These are phyloP conservation scores for Cerrena zonata DNA, from an alignment of 1,284 basidiomycete genomes.

Conservation along the genomic window DNA sequence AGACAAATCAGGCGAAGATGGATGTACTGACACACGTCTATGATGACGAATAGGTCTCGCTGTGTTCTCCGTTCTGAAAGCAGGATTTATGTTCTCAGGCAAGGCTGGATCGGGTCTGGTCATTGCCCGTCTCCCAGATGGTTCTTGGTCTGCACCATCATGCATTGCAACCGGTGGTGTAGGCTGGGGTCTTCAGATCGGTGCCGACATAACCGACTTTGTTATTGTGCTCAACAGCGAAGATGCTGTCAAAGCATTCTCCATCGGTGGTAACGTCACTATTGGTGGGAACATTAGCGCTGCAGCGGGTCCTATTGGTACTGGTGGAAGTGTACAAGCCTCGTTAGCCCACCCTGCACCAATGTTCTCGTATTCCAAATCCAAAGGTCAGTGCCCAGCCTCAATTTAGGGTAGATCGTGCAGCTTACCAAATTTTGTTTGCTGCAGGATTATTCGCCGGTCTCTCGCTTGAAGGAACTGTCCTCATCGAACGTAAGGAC, in stretches of 20 bases:
- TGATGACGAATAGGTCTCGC: constrained; percentile 67
- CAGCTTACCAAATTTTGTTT: neutral
- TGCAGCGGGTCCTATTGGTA: constrained; percentile 88
- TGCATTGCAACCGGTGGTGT: constrained; percentile 97
- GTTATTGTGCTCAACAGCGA: constrained; percentile 94
- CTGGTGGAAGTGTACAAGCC: constrained; percentile 86
- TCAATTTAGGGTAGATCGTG: neutral
- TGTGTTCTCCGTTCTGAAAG: constrained; percentile 90
- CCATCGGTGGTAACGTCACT: constrained; percentile 91
- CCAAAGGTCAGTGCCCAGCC: constrained; percentile 69
- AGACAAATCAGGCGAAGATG: neutral
- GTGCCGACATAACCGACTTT: constrained; percentile 83
- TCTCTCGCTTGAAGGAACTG: constrained; percentile 90
- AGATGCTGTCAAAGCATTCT: constrained; percentile 93
- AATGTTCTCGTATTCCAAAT: constrained; percentile 96
- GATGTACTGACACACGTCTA: constrained; percentile 3
- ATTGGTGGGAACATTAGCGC: constrained; percentile 86
- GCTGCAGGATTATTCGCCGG: constrained; percentile 86
- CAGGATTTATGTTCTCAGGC: constrained; percentile 93
- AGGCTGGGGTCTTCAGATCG: constrained; percentile 94
- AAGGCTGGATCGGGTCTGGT: constrained; percentile 94
- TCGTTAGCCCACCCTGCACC: constrained; percentile 88
- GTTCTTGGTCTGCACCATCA: constrained; percentile 94
- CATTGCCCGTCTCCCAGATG: constrained; percentile 89
- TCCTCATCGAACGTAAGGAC: constrained; percentile 90